Conservation (phyloP, 306 rosid genomes). For the Prunus mira region DNA sequence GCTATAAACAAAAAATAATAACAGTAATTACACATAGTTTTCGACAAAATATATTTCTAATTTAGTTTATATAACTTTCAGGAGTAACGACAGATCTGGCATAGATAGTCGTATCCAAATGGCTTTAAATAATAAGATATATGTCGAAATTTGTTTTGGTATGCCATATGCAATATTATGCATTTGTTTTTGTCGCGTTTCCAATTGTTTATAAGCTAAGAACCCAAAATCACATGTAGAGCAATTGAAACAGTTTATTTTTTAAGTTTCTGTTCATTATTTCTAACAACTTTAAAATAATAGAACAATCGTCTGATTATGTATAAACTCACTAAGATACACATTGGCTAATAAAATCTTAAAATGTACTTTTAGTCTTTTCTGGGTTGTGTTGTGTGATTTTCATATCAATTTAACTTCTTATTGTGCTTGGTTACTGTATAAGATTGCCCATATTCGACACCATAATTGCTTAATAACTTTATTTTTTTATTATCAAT, state of each 20-base stretch:
- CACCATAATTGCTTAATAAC: too few species aligned
- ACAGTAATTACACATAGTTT: neutral
- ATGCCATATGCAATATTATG: neutral
- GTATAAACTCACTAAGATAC: too few species aligned
- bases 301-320: too few species aligned
- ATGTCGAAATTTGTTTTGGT: neutral
- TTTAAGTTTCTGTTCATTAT: neutral
- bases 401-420: too few species aligned
- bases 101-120: neutral
- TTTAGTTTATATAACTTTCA: neutral
- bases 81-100: neutral
- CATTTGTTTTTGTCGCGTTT: neutral
- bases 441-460: too few species aligned
- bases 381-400: too few species aligned
- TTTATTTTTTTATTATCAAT: too few species aligned
- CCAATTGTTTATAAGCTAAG: neutral
- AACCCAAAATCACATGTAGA: neutral
- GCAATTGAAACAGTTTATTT: neutral
- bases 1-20: neutral
- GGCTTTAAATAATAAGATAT: neutral
- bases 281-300: too few species aligned
- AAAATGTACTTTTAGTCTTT: too few species aligned
- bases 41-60: neutral
- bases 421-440: accelerated
- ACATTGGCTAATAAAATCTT: too few species aligned